These are phyloP conservation scores for Monosporascus sp. DNA, from an alignment of 2,329 filamentous ascomycete species.

Conservation along the genomic window DNA sequence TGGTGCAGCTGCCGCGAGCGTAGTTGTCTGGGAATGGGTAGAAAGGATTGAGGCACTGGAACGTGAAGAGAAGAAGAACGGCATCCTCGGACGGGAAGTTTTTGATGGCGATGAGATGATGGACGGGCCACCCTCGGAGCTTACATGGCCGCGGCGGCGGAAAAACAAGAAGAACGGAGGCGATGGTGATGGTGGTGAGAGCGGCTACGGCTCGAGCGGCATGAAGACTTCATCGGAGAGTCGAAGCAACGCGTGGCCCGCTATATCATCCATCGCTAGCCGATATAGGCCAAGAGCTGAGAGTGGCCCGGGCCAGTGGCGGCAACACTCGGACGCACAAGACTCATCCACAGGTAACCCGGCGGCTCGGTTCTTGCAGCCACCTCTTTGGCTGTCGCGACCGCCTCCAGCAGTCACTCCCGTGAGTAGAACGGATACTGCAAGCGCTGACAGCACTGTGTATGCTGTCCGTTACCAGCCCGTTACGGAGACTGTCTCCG, in stretches of 20 bases:
- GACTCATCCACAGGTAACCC: constrained; percentile 16
- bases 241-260: constrained; percentile 33
- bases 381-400: constrained; percentile 50
- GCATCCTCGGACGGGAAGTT: constrained; percentile 82
- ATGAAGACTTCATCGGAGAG: constrained; percentile 16
- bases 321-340: constrained; percentile 9
- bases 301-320: constrained; percentile 15
- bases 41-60: constrained; percentile 90
- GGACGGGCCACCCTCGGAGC: constrained; percentile 52
- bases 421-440: constrained; percentile 56
- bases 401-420: constrained; percentile 51
- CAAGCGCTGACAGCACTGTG: constrained; percentile 58
- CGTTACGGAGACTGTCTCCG: constrained; percentile 45
- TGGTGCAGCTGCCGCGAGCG: constrained; percentile 87
- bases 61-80: constrained; percentile 89
- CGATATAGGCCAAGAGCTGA: constrained; percentile 29
- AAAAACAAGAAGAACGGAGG: constrained; percentile 19
- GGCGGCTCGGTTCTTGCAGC: constrained; percentile 36
- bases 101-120: constrained; percentile 95
- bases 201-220: constrained; percentile 16
- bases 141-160: constrained; percentile 38
- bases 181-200: constrained; percentile 27
- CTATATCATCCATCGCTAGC: constrained; percentile 34
- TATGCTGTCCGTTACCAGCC: constrained; percentile 59
- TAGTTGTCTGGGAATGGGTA: constrained; percentile 98